Evolutionary conservation across 2,329 filamentous ascomycete genomes (phyloP), one percentile per base, ranked within the genome.

Genomic region (Fusarium oligoseptatum): DNA sequence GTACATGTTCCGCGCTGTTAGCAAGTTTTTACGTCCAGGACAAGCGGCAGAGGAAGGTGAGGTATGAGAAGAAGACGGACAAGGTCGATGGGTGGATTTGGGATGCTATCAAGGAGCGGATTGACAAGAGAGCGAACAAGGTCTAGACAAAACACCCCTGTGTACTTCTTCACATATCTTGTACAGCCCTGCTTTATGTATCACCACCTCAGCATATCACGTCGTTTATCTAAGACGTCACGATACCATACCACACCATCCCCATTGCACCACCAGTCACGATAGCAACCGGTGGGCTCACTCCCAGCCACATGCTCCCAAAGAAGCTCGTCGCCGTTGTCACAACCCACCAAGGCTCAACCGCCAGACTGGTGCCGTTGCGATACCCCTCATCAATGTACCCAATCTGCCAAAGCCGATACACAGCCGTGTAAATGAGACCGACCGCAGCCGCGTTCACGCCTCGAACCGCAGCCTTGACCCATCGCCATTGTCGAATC

Each of bases 261-360:
- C 83, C 83, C 75, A 84, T 73, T 1, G 79, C 75, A 0, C 79
- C 82, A 1, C 83, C 83, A 2, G 82, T 34, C 7, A 82, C 7
- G 41, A 84, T 84, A 1, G 80, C 79, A 12, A 80, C 66, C 1
- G 82, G 81, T 4, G 82, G 78, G 10, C 73, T 77, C 6, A 83
- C 56, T 2, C 78, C 70, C 65, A 83, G 82, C 71, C 80, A 82
- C 22, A 75, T 72, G 1, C 82, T 78, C 2, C 82, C 82, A 3
- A 83, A 86, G 79, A 94, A 74, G 12, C 74, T 70, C 1, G 81
- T 81, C 5, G 88, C 87, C 2, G 90, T 87, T 2, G 92, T 85
- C 4, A 91, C 89, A 20, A 92, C 86, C 88, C 90, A 92, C 89
- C 90, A 92, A 1, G 90, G 89, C 70, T 92, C 90, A 41, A 85